Evolutionary conservation across 768 basidiomycete genomes (phyloP).

Genomic region (Pleurotus eryngii): DNA sequence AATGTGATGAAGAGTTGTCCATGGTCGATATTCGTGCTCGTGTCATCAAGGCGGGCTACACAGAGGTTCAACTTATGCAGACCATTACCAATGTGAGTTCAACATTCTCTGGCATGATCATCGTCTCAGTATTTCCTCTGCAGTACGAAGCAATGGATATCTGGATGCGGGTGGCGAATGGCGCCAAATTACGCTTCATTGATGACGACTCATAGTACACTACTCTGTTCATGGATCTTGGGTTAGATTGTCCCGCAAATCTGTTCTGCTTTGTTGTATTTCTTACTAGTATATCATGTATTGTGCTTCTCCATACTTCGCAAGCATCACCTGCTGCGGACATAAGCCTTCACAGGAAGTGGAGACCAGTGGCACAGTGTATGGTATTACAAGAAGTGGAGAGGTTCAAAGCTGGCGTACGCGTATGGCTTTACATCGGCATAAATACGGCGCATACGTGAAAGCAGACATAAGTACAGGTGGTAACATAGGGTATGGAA

Average conservation of each 20-base stretch:
- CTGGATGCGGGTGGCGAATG: constrained; percentile 79
- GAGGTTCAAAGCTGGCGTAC: no score
- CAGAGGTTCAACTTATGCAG: constrained; percentile 86
- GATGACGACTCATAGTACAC: constrained; percentile 14
- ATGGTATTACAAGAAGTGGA: no score
- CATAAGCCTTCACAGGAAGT: no score
- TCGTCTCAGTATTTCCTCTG: constrained; percentile 10
- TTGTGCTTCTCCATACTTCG: background rate
- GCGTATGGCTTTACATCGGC: no score
- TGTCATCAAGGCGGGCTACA: constrained; percentile 84
- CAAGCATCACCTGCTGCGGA: background rate
- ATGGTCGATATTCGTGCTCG: constrained; percentile 88
- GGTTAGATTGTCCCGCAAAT: constrained; percentile 3
- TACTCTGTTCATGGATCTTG: background rate
- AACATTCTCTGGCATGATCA: background rate
- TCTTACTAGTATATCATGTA: background rate
- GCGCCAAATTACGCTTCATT: constrained; percentile 75
- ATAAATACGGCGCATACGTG: no score
- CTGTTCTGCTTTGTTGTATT: constrained; percentile 9
- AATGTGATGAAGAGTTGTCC: constrained; percentile 60
- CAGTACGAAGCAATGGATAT: constrained; percentile 89
- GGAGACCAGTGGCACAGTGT: no score
- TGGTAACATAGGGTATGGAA: no score
- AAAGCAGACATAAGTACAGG: no score
- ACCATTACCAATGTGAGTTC: constrained; percentile 72